phyloP scores from a whole-genome alignment of 1,139 yeast genomes.

The Suhomyces panamericanus region DNA sequence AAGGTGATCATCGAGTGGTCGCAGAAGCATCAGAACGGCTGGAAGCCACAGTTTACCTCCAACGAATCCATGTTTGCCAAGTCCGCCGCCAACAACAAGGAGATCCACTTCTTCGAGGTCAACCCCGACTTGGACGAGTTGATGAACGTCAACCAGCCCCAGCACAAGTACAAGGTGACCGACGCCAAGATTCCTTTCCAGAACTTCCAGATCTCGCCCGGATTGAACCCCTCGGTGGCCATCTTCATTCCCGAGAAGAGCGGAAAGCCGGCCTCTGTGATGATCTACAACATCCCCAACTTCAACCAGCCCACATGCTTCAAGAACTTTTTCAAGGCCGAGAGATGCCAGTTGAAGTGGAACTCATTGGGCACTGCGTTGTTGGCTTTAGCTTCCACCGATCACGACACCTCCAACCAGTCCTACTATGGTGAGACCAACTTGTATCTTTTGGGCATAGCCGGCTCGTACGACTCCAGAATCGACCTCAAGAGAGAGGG shows the following conservation, averaged over 20 bases:
- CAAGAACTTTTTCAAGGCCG: conserved; percentile 93
- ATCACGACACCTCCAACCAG: conserved; percentile 91
- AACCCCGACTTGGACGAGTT: conserved; percentile 43
- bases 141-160: conserved; percentile 49
- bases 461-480: conserved; percentile 89
- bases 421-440: conserved; percentile 97
- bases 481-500: conserved; percentile 89
- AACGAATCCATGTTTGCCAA: conserved; percentile 75
- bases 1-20: conserved; percentile 65
- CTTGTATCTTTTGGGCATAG: conserved; percentile 83
- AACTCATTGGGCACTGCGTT: conserved; percentile 92
- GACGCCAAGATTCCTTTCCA: conserved; percentile 56
- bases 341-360: conserved; percentile 90
- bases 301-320: conserved; percentile 80
- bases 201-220: conserved; percentile 72
- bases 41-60: conserved; percentile 86
- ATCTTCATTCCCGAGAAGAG: conserved; percentile 83
- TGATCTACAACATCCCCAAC: conserved; percentile 75
- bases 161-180: conserved; percentile 62
- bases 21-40: conserved; percentile 81
- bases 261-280: conserved; percentile 85
- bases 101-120: conserved; percentile 71
- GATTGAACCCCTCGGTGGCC: conserved; percentile 89
- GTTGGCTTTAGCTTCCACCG: conserved; percentile 91
- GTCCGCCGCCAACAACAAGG: conserved; percentile 54